phyloP scores from a whole-genome alignment of 2,329 filamentous ascomycete species.

The Fusarium devonianum region DNA sequence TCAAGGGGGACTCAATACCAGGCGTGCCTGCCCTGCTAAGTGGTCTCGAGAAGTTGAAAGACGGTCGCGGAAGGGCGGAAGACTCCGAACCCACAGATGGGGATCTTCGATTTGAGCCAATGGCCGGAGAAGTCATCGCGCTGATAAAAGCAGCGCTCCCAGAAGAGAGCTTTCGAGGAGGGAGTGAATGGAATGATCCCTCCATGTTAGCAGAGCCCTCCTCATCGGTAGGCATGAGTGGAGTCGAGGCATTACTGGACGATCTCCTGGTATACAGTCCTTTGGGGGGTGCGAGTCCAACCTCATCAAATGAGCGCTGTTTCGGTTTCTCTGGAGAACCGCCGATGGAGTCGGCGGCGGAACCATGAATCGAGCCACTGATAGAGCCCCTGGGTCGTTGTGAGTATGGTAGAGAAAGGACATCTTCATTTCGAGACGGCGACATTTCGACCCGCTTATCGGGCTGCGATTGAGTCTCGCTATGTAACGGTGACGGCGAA shows the following conservation, averaged over 20 bases:
- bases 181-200: slow-evolving; percentile 66
- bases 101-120: slow-evolving; percentile 73
- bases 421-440: slow-evolving; percentile 45
- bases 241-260: slow-evolving; percentile 68
- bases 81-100: slow-evolving; percentile 86
- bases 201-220: slow-evolving; percentile 65
- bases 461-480: slow-evolving; percentile 44
- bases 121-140: slow-evolving; percentile 62
- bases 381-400: slow-evolving; percentile 35
- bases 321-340: slow-evolving; percentile 56
- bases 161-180: slow-evolving; percentile 78
- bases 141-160: slow-evolving; percentile 63
- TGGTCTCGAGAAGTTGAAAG: slow-evolving; percentile 94
- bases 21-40: slow-evolving; percentile 76
- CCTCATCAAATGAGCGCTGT: slow-evolving; percentile 58
- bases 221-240: slow-evolving; percentile 73
- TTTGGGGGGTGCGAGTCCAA: slow-evolving; percentile 59
- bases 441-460: slow-evolving; percentile 43
- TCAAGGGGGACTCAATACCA: slow-evolving; percentile 62
- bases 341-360: slow-evolving; percentile 45
- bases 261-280: slow-evolving; percentile 59
- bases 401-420: slow-evolving; percentile 48
- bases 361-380: slow-evolving; percentile 46
- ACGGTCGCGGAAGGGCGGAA: slow-evolving; percentile 74
- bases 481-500: slow-evolving; percentile 63